Percentiles rank a stretch among this genome's conserved stretches.
These are phyloP conservation scores for Myxozyma nipponensis DNA, from an alignment of 805 yeast genomes.

Conservation along the genomic window DNA sequence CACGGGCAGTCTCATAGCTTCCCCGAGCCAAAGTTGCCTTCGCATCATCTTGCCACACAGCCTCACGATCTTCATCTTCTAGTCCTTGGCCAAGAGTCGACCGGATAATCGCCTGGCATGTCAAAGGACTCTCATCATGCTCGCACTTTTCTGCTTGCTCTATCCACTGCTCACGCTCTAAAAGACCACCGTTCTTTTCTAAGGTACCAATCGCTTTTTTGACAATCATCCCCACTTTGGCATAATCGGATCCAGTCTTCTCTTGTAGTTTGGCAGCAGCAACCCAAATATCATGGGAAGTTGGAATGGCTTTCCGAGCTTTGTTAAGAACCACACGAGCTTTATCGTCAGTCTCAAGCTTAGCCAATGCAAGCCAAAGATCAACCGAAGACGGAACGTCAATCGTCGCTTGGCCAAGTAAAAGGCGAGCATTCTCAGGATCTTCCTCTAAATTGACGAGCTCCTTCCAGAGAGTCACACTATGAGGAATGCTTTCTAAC, in stretches of 20 bases:
- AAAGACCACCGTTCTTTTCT: constrained; percentile 36
- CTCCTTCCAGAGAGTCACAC: constrained; percentile 62
- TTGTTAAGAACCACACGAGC: constrained; percentile 54
- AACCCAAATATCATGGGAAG: constrained; percentile 59
- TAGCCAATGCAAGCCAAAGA: constrained; percentile 61
- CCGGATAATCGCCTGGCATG: constrained; percentile 54
- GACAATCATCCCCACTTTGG: constrained; percentile 48
- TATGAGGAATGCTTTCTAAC: constrained; percentile 57
- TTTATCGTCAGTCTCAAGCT: constrained; percentile 43
- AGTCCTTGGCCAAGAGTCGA: constrained; percentile 40
- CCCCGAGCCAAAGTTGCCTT: constrained; percentile 31
- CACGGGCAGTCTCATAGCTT: constrained; percentile 42
- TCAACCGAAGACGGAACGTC: constrained; percentile 61
- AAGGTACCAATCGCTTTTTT: constrained; percentile 48
- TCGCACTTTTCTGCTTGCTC: constrained; percentile 54
- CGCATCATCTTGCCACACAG: constrained; percentile 42
- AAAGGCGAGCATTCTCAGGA: constrained; percentile 46
- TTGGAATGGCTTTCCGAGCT: constrained; percentile 55
- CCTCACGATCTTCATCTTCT: constrained; percentile 32
- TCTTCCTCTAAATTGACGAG: constrained; percentile 60
- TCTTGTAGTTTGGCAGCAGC: constrained; percentile 69
- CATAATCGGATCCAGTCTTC: constrained; percentile 31
- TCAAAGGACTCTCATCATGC: constrained; percentile 42
- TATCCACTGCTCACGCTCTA: constrained; percentile 50
- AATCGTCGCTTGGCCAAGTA: constrained; percentile 63